Conservation (phyloP, 495 filamentous ascomycete genomes). For the Podospora comata region DNA sequence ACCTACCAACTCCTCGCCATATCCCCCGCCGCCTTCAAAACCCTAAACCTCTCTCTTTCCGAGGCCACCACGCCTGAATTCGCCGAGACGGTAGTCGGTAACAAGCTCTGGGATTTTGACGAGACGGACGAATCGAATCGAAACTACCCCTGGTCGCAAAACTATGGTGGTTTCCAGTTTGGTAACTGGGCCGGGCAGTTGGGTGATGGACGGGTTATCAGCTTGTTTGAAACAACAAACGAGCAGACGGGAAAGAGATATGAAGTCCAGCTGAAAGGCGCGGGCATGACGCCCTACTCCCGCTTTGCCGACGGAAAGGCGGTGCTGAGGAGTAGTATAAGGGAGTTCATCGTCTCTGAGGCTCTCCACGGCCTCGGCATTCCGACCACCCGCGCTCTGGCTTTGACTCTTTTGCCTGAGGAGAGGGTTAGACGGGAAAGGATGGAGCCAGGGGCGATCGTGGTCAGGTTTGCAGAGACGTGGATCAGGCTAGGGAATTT, state of each 20-base stretch:
- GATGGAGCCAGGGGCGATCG: constrained; percentile 90
- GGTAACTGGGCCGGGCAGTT: constrained; percentile 94
- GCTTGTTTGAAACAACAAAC: constrained; percentile 86
- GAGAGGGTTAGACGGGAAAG: constrained; percentile 72
- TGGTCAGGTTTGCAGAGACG: constrained; percentile 81
- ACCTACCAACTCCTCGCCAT: constrained; percentile 76
- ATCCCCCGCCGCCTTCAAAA: constrained; percentile 69
- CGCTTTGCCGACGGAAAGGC: constrained; percentile 98
- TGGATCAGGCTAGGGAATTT: constrained; percentile 96
- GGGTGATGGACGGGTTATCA: constrained; percentile 91
- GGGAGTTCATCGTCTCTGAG: constrained; percentile 91
- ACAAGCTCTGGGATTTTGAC: constrained; percentile 65
- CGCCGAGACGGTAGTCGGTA: constrained; percentile 70
- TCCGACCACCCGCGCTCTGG: constrained; percentile 81
- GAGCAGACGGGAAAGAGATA: constrained; percentile 67
- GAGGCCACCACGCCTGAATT: constrained; percentile 75
- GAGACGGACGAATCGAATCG: constrained; percentile 57
- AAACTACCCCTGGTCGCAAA: constrained; percentile 96
- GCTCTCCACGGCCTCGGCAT: constrained; percentile 77
- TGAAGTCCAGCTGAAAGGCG: constrained; percentile 91
- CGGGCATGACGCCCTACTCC: constrained; percentile 88
- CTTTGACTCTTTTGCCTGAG: constrained; percentile 71
- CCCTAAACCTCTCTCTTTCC: constrained; percentile 66
- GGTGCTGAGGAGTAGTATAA: constrained; percentile 83
- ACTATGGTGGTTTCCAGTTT: constrained; percentile 87